phyloP scores from a whole-genome alignment of 1,139 yeast species.

The Pichia sp. region DNA sequence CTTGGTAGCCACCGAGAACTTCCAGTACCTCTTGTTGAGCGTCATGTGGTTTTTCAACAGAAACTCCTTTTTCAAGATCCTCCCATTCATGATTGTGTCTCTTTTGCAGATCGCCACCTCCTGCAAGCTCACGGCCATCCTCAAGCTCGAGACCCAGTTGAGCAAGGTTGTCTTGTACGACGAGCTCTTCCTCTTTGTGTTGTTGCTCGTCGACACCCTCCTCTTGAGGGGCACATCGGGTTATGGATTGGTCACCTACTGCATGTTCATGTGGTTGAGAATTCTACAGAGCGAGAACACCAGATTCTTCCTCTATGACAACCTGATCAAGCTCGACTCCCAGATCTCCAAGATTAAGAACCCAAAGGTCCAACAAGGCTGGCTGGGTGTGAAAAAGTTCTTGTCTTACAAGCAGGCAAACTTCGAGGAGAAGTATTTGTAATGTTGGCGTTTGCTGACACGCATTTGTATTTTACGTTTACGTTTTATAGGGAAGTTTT shows the following conservation, averaged over 20 bases:
- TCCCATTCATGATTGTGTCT: slow-evolving; percentile 57
- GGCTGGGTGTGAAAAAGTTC: slow-evolving; percentile 42
- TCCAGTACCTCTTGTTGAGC: slow-evolving; percentile 57
- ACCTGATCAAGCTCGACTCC: slow-evolving; percentile 44
- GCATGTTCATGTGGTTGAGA: slow-evolving; percentile 66
- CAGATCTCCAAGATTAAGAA: slow-evolving; percentile 41
- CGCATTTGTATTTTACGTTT: no score
- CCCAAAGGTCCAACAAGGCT: slow-evolving; percentile 41
- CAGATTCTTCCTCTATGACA: slow-evolving; percentile 39
- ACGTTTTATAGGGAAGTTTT: neutral
- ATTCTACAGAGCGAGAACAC: slow-evolving; percentile 52
- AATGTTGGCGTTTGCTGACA: neutral
- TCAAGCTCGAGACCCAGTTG: slow-evolving; percentile 38
- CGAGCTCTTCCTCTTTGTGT: slow-evolving; percentile 51
- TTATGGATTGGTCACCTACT: slow-evolving; percentile 53
- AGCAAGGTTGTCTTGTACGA: slow-evolving; percentile 55
- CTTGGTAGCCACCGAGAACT: slow-evolving; percentile 62
- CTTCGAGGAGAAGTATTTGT: slow-evolving; percentile 26
- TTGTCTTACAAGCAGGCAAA: slow-evolving; percentile 36
- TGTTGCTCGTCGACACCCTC: slow-evolving; percentile 55
- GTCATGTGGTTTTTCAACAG: slow-evolving; percentile 60
- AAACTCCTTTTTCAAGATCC: slow-evolving; percentile 58
- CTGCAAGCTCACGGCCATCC: slow-evolving; percentile 41
- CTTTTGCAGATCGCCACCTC: slow-evolving; percentile 48
- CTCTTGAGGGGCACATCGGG: slow-evolving; percentile 66